phyloP scores from a whole-genome alignment of 805 yeast genomes.

The Metschnikowia shivogae region DNA sequence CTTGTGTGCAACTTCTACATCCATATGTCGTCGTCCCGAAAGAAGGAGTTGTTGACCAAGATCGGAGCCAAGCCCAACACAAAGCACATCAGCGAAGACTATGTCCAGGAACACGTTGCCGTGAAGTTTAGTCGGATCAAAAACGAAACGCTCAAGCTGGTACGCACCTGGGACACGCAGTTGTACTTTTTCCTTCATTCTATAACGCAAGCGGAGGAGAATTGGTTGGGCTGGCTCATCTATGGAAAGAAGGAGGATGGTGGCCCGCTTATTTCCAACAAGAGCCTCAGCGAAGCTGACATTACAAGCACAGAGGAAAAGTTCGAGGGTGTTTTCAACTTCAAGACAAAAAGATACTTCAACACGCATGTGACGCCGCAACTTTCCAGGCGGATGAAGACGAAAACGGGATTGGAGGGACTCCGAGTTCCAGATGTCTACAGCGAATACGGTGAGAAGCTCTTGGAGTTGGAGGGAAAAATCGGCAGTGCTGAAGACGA shows the following conservation, averaged over 20 bases:
- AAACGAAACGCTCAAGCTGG: constrained; percentile 21
- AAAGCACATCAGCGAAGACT: constrained; percentile 36
- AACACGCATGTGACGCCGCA: constrained; percentile 42
- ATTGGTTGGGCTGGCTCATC: constrained; percentile 41
- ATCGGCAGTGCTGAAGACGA: constrained; percentile 11
- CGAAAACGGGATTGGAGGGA: constrained; percentile 27
- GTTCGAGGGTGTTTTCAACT: constrained; percentile 22
- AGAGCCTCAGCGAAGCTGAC: constrained; percentile 20
- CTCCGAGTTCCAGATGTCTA: constrained; percentile 9
- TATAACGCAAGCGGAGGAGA: constrained; percentile 25
- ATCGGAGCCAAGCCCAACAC: constrained; percentile 26
- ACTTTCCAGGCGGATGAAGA: constrained; percentile 37
- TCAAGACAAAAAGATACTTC: constrained; percentile 35
- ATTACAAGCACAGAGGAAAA: constrained; percentile 18
- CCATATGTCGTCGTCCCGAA: constrained; percentile 25
- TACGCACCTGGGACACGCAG: constrained; percentile 23
- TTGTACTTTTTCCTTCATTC: constrained; percentile 27
- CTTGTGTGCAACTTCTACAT: constrained; percentile 27
- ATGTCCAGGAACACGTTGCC: constrained; percentile 23
- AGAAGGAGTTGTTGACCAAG: constrained; percentile 18
- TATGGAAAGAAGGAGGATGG: constrained; percentile 34
- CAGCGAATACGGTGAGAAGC: constrained; percentile 1
- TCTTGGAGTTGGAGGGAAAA: constrained; percentile 8
- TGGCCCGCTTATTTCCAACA: constrained; percentile 22
- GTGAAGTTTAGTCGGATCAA: constrained; percentile 23